phyloP scores from a whole-genome alignment of 768 basidiomycete genomes.

The Hemileccinum rubropunctum region DNA sequence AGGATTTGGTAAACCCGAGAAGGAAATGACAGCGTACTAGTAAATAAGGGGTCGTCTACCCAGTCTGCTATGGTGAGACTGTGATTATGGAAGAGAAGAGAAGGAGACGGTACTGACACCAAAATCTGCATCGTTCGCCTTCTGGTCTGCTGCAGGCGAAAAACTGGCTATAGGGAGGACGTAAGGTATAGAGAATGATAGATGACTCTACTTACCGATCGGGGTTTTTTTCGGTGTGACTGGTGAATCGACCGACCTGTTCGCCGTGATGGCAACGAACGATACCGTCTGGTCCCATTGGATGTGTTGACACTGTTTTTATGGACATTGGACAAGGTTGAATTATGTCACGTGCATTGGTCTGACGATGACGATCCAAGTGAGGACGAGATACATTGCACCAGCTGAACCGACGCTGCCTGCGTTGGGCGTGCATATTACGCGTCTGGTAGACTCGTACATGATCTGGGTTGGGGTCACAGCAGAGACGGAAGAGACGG shows the following conservation, averaged over 20 bases:
- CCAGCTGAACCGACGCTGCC: slow-evolving; percentile 51
- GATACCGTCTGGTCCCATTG: slow-evolving; percentile 27
- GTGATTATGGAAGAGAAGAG: background rate
- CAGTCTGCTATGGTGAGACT: slow-evolving; percentile 33
- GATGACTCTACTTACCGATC: slow-evolving; percentile 35
- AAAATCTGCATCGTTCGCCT: slow-evolving; percentile 29
- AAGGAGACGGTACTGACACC: slow-evolving; percentile 27
- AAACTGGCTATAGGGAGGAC: slow-evolving; percentile 27
- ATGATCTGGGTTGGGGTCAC: slow-evolving; percentile 82
- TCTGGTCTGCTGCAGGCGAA: slow-evolving; percentile 34
- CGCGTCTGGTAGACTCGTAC: slow-evolving; percentile 65
- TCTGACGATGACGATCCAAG: slow-evolving; percentile 30
- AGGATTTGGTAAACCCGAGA: no score
- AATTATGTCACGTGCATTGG: slow-evolving; percentile 29
- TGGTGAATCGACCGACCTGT: slow-evolving; percentile 22
- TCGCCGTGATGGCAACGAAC: slow-evolving; percentile 37
- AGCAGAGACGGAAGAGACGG: slow-evolving; percentile 42
- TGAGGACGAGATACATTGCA: slow-evolving; percentile 48
- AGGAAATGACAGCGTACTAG: background rate
- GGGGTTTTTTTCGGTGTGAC: slow-evolving; percentile 31
- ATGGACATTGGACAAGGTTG: no score
- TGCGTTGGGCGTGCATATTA: slow-evolving; percentile 64
- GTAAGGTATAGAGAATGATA: background rate
- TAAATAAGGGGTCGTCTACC: slow-evolving; percentile 27
- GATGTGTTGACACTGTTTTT: slow-evolving; percentile 18